Evolutionary conservation across 345 rosid genomes (phyloP), one percentile per base, ranked within the genome.

Genomic region (Salix purpurea): DNA sequence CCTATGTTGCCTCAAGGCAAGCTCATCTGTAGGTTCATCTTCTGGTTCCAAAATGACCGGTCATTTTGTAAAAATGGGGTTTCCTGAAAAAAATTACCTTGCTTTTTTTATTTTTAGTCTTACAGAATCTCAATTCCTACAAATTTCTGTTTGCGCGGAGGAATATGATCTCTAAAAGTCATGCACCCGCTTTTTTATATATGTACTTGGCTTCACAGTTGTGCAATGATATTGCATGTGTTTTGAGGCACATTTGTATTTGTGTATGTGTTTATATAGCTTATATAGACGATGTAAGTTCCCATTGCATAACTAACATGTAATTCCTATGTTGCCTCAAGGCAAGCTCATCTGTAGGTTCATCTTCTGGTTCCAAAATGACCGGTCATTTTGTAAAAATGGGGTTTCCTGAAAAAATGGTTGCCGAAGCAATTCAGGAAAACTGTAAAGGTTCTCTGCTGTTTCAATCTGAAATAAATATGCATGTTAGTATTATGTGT

Each of bases 51-150:
- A 87, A 77, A 28, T 83, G 70, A 77, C 86, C 52, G 86, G 86
- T 84, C 85, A 88, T 67, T 94, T 92, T 77, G 78, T 89, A 34
- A 87, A 83, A 8, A 92, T 91, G 98, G 99, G 97, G 19, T 93
- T 90, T 76, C 68, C 88, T 14, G 90, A 85, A 60, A 84, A 90
- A 66, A 77, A 32, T 3, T 32, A 4, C 34, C 34, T 32, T 32
- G 34, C 4, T 32, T 32, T 28, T 30, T 32, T 32, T 4, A 44
- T n/a, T n/a, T n/a, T n/a, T n/a, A n/a, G n/a, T 44, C 50, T 44
- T 44, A 44, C 16, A 44, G 13, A 44, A 44, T 44, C 50, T 44
- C 50, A 44, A 44, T 44, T 44, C 50, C 50, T 13, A 44, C 16
- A 44, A 44, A 44, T 28, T 11, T 10, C 34, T 26, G 26, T 16